These are phyloP conservation scores for Hevea brasiliensis DNA, from an alignment of 345 rosid species.

Conservation along the genomic window DNA sequence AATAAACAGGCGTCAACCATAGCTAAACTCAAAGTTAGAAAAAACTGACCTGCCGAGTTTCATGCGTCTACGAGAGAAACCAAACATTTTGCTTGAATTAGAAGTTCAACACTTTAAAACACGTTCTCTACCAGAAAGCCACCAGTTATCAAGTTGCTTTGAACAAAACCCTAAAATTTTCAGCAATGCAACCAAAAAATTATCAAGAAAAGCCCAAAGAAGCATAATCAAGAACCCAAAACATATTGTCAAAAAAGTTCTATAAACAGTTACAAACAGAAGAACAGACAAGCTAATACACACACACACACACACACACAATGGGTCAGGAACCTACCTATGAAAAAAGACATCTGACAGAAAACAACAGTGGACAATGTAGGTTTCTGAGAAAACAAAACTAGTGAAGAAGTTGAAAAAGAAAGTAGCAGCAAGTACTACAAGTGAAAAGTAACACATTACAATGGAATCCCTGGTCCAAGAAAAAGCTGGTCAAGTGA, in stretches of 20 bases:
- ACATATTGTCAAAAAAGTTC: neutral
- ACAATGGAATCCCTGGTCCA: neutral
- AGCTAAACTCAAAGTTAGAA: neutral
- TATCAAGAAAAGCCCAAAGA: conserved; percentile 8
- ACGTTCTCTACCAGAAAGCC: neutral
- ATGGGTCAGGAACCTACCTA: neutral
- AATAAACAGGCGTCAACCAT: neutral
- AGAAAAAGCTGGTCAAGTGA: neutral
- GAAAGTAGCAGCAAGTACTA: conserved; percentile 2
- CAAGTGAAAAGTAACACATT: neutral
- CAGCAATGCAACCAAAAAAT: neutral
- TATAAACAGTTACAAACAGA: neutral
- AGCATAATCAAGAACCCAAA: neutral
- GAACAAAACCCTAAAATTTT: conserved; percentile 13
- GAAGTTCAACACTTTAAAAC: neutral
- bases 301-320: neutral
- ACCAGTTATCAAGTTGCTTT: neutral
- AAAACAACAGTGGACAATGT: conserved; percentile 7
- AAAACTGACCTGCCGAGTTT: conserved; percentile 83
- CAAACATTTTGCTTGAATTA: conserved; percentile 58
- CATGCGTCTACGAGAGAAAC: conserved; percentile 81
- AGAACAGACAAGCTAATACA: conserved; percentile 1
- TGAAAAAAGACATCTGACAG: conserved; percentile 9
- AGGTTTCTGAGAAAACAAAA: neutral
- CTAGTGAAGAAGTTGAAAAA: neutral